These are phyloP conservation scores for Flaveria floridana DNA, from an alignment of 140 eudicot species.

Conservation along the genomic window DNA sequence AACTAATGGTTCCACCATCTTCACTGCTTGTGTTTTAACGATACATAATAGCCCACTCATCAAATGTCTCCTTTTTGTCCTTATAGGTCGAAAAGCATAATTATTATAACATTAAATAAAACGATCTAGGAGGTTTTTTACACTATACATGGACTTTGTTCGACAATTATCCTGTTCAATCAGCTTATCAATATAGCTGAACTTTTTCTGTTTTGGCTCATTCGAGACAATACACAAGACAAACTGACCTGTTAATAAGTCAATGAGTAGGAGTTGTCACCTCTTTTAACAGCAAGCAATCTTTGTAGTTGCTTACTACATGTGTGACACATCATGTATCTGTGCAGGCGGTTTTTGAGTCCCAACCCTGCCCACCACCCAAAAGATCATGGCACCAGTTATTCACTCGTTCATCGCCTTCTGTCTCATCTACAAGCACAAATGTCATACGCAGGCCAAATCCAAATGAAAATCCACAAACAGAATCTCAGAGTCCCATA, in stretches of 20 bases:
- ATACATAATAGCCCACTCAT: neutral
- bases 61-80: neutral
- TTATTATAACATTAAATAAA: neutral
- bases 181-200: neutral
- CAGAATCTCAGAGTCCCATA: slow-evolving; percentile 47
- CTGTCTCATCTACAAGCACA: slow-evolving; percentile 42
- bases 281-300: neutral
- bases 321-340: neutral
- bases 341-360: slow-evolving; percentile 62
- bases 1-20: slow-evolving; percentile 11
- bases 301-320: neutral
- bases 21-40: neutral
- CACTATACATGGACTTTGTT: neutral
- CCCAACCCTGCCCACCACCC: slow-evolving; percentile 65
- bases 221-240: neutral
- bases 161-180: neutral
- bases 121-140: neutral
- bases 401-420: slow-evolving; percentile 59
- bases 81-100: neutral
- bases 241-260: neutral
- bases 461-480: slow-evolving; percentile 52
- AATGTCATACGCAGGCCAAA: slow-evolving; percentile 63
- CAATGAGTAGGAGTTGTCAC: neutral
- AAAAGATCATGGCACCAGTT: slow-evolving; percentile 88
- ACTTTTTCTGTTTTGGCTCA: neutral